Percentiles rank a stretch among this genome's conserved stretches.
phyloP scores from a whole-genome alignment of 2,329 filamentous ascomycete genomes.

The Botryotinia convoluta region DNA sequence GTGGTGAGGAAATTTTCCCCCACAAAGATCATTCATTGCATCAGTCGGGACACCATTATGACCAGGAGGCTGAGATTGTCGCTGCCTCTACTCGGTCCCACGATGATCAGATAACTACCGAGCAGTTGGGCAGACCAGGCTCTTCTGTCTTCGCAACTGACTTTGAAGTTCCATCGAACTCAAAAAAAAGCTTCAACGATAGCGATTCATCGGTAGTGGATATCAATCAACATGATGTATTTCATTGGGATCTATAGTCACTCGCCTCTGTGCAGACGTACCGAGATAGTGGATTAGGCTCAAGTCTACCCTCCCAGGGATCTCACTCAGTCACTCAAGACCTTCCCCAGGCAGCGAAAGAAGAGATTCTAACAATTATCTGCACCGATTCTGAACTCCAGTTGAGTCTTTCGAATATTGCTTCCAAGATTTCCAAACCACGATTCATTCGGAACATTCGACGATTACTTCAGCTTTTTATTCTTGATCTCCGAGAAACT shows the following conservation, averaged over 20 bases:
- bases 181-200: no score
- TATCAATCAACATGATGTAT: no score
- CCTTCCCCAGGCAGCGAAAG: constrained; percentile 1
- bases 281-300: neutral
- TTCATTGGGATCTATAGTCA: neutral
- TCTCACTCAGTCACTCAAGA: neutral
- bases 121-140: no score
- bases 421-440: neutral
- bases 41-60: no score
- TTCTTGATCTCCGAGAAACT: neutral
- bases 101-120: no score
- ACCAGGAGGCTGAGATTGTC: no score
- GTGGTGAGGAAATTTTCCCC: no score
- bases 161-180: constrained; percentile 88
- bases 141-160: constrained; percentile 59
- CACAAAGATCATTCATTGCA: no score
- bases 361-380: neutral
- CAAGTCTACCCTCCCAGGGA: neutral
- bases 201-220: no score
- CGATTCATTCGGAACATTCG: constrained; percentile 1
- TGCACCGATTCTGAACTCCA: neutral
- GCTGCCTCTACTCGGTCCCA: no score
- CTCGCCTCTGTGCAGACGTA: neutral
- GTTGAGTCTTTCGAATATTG: neutral
- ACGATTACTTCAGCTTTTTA: neutral